Evolutionary conservation across 805 yeast genomes (phyloP), one percentile per base, ranked within the genome.

Genomic region (Cyberlindnera euphorbiae): DNA sequence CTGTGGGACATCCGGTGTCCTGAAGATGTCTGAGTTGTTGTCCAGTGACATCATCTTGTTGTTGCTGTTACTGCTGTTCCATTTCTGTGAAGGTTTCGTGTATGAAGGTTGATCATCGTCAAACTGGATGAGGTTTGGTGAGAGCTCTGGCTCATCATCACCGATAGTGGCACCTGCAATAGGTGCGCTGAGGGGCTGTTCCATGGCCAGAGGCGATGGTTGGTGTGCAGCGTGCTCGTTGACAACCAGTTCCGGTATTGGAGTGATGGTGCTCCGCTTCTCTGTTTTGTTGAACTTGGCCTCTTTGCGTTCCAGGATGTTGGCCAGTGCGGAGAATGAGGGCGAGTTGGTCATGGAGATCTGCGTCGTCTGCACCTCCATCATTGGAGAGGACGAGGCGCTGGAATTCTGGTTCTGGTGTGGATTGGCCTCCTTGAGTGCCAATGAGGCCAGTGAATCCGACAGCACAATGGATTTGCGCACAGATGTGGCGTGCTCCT

Each of bases 261-360:
- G 38, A 1, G 39, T 15, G 10, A 33, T 24, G 1, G 39, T 15
- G 10, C 29, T 24, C 13, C 9, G 19, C 11, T 17, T 10, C 10
- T 28, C 16, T 21, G 22, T 17, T 27, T 36, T 33, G 14, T 33
- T 51, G 53, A 15, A 49, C 14, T 41, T 49, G 21, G 53, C 56
- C 5, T 61, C 53, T 28, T 63, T 65, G 35, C 60, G 63, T 37
- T 60, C 64, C 26, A 67, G 47, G 17, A 66, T 57, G 25, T 59
- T 58, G 2, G 69, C 68, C n/a, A 67, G 41, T 0, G 69, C 71
- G 39, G 67, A 60, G 25, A 67, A 49, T 0, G 70, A 64, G 4
- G 72, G 72, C 2, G 71, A 66, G 16, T 66, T 56, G 4, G 68
- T 62, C 60, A 66, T 63, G 26, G 60, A 59, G 14, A 59, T 30